A percentile compares a stretch with the other conserved stretches of the same genome.
Evolutionary conservation across 2,329 filamentous ascomycete genomes (phyloP).

Genomic region (Huntiella moniliformis): DNA sequence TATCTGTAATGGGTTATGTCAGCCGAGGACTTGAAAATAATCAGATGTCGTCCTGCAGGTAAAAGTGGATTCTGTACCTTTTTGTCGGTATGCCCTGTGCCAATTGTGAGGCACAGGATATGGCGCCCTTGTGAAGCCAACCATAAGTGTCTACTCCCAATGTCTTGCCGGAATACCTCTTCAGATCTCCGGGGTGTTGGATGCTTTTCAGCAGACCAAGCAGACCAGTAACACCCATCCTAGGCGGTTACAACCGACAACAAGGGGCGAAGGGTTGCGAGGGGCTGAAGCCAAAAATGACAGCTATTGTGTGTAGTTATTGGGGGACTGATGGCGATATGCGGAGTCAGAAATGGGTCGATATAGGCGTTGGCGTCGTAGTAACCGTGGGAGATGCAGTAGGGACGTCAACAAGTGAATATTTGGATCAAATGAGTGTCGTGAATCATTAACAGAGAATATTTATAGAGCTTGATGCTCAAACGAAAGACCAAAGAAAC

Average conservation of each 20-base stretch:
- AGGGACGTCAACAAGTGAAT: no score
- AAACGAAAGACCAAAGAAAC: no score
- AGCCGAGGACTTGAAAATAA: constrained; percentile 3
- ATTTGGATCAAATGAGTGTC: no score
- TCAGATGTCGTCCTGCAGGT: background rate
- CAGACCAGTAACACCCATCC: constrained; percentile 24
- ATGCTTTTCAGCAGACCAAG: constrained; percentile 90
- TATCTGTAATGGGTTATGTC: constrained; percentile 34
- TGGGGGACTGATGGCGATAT: no score
- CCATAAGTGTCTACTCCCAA: constrained; percentile 95
- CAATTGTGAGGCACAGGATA: constrained; percentile 78
- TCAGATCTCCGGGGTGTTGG: constrained; percentile 70
- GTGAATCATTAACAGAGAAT: no score
- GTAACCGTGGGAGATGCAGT: no score
- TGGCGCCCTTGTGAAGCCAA: constrained; percentile 88
- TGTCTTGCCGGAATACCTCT: constrained; percentile 71
- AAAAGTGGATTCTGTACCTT: constrained; percentile 37
- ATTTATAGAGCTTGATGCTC: no score
- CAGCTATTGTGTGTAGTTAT: no score
- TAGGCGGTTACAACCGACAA: background rate
- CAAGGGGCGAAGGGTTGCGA: no score
- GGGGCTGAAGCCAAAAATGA: no score
- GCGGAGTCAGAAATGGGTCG: no score
- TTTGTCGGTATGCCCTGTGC: constrained; percentile 74
- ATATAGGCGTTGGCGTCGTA: no score